Conservation (phyloP, 75 land plant species). For the Selaginella moellendorffii region DNA sequence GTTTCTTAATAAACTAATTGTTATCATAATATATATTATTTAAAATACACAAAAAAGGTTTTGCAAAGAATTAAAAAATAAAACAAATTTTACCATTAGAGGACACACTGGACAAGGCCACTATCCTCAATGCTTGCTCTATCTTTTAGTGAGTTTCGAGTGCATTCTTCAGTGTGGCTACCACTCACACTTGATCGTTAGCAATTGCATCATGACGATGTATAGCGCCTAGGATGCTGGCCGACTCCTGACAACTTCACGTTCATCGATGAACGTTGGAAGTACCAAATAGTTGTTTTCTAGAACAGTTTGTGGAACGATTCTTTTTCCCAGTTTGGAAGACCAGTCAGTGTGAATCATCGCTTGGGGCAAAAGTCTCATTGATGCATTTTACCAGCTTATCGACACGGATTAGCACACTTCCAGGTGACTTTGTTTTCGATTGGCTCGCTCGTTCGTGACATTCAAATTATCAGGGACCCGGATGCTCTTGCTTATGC, state of each 20-base stretch:
- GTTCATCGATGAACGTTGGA: conserved; percentile 49
- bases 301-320: too few relatives aligned
- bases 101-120: background rate
- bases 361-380: conserved; percentile 77
- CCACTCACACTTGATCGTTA: background rate
- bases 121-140: background rate
- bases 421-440: conserved; percentile 38
- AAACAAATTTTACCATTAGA: background rate
- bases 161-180: background rate
- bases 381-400: conserved; percentile 95
- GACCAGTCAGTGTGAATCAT: conserved; percentile 92
- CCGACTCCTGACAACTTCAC: background rate
- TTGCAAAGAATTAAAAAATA: conserved; percentile 11
- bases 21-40: too few relatives aligned
- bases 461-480: conserved; percentile 37
- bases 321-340: conserved; percentile 56
- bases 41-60: too few relatives aligned
- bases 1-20: too few relatives aligned
- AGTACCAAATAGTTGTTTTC: conserved; percentile 51
- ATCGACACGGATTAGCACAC: conserved; percentile 79
- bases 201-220: background rate
- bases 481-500: conserved; percentile 78
- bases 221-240: background rate
- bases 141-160: background rate
- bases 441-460: background rate